phyloP scores from a whole-genome alignment of 768 basidiomycete species.

The Tulasnella sp. region DNA sequence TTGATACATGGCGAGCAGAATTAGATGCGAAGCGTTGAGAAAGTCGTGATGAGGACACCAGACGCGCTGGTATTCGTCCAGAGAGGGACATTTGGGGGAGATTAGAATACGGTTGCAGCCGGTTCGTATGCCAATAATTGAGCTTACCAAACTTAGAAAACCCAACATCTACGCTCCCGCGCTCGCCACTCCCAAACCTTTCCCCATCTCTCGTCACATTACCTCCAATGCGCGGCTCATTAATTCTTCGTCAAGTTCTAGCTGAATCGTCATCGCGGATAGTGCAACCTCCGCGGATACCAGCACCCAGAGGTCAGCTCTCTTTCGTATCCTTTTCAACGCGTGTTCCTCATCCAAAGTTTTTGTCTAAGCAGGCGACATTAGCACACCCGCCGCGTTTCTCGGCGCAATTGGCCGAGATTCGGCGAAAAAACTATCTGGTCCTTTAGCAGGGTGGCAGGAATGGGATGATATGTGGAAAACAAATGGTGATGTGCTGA shows the following conservation, averaged over 20 bases:
- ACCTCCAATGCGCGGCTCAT: neutral
- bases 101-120: neutral
- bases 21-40: neutral
- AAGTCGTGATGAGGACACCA: neutral
- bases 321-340: neutral
- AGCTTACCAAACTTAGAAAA: conserved; percentile 1
- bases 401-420: conserved; percentile 66
- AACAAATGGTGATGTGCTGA: conserved; percentile 48
- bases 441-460: conserved; percentile 31
- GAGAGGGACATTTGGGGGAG: neutral
- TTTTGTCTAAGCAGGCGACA: conserved; percentile 35
- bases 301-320: neutral
- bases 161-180: neutral
- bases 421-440: conserved; percentile 53
- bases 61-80: neutral
- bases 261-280: neutral
- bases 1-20: neutral
- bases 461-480: conserved; percentile 71
- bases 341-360: neutral
- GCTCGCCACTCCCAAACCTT: neutral
- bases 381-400: conserved; percentile 54
- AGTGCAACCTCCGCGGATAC: neutral
- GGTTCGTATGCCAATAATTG: conserved; percentile 2
- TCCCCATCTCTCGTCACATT: neutral
- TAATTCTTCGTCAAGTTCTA: conserved; percentile 2